phyloP scores from a whole-genome alignment of 768 basidiomycete species.

The Kwoniella heveanensis region DNA sequence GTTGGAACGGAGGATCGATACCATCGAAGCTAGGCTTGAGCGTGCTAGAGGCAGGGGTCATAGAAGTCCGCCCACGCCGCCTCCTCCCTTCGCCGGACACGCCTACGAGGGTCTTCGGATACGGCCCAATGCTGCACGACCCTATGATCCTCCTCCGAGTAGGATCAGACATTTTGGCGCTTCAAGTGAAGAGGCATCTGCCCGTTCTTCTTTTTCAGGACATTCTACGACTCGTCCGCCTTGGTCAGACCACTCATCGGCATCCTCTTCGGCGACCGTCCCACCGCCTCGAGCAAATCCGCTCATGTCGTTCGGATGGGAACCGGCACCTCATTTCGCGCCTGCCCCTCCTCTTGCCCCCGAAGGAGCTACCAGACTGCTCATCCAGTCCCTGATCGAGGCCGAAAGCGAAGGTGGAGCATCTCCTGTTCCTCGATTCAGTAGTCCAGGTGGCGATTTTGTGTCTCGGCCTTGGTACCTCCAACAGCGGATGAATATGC shows the following conservation, averaged over 20 bases:
- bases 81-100: background rate
- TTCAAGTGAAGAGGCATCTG: conserved; percentile 1
- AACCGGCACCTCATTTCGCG: background rate
- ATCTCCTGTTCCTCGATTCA: background rate
- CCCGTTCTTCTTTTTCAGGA: background rate
- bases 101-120: conserved; percentile 5
- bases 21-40: conserved; percentile 24
- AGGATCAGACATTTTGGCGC: conserved; percentile 6
- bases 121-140: conserved; percentile 3
- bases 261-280: conserved; percentile 4
- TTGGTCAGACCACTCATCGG: background rate
- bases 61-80: conserved; percentile 13
- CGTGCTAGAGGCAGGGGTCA: conserved; percentile 10
- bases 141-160: conserved; percentile 11
- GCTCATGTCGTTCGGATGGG: conserved; percentile 9
- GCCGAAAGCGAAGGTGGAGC: background rate
- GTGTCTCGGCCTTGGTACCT: conserved; percentile 7
- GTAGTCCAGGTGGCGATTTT: background rate
- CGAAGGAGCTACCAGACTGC: background rate
- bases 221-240: background rate
- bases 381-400: background rate
- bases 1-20: conserved; percentile 23
- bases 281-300: conserved; percentile 14
- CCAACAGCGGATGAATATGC: conserved; percentile 10
- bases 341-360: background rate